These are phyloP conservation scores for Paracamarosporium sp. DNA, from an alignment of 2,329 filamentous ascomycete genomes.

Conservation along the genomic window DNA sequence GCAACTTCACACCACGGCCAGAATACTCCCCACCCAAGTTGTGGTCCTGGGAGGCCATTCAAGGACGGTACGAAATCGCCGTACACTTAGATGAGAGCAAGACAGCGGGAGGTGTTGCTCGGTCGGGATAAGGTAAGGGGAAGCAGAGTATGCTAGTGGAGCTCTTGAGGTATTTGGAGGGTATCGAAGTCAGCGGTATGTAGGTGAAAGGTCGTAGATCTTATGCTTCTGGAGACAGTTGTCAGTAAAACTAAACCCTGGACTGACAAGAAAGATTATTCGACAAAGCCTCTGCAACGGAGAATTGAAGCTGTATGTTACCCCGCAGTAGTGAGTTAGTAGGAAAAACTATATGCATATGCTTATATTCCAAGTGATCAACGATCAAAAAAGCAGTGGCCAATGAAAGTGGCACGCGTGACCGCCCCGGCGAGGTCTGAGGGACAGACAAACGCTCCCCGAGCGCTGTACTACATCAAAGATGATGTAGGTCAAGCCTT, in stretches of 20 bases:
- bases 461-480: slow-evolving; percentile 18
- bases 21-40: background rate
- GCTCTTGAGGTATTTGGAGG: background rate
- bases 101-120: background rate
- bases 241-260: background rate
- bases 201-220: background rate
- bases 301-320: too few species aligned
- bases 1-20: background rate
- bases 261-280: background rate
- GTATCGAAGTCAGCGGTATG: background rate
- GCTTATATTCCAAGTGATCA: background rate
- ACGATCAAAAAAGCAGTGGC: background rate
- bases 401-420: slow-evolving; percentile 6
- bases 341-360: background rate
- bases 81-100: background rate
- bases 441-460: slow-evolving; percentile 1
- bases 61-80: too few species aligned
- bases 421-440: slow-evolving; percentile 14
- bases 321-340: background rate
- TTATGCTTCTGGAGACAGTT: background rate
- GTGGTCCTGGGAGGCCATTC: slow-evolving; percentile 7
- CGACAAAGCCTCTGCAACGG: background rate
- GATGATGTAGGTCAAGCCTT: background rate
- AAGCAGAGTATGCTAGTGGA: background rate
- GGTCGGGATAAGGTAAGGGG: background rate